These are phyloP conservation scores for Phyllosticta ampelicida DNA, from an alignment of 2,329 filamentous ascomycete genomes.

Conservation along the genomic window DNA sequence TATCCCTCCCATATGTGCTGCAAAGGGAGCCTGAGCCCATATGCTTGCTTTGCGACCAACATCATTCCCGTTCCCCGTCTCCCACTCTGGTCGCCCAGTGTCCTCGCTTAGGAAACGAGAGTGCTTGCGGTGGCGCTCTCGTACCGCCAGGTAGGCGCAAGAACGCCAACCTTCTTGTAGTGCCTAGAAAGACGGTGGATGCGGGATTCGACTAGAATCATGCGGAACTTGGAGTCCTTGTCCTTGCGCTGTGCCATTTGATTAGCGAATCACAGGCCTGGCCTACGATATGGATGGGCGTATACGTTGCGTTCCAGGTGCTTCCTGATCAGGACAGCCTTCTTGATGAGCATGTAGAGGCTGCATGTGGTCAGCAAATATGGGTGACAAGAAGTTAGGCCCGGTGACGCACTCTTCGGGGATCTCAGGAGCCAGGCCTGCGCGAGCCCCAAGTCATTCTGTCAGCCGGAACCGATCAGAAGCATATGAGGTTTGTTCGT, in stretches of 20 bases:
- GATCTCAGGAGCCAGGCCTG: conserved; percentile 95
- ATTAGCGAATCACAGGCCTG: background rate
- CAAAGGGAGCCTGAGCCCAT: background rate
- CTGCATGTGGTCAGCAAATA: background rate
- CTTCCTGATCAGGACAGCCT: conserved; percentile 98
- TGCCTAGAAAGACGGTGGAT: conserved; percentile 99
- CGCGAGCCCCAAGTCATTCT: conserved; percentile 24
- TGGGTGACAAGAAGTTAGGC: conserved; percentile 43
- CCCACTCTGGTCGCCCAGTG: background rate
- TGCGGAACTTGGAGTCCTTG: conserved; percentile 99
- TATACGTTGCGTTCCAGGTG: conserved; percentile 90
- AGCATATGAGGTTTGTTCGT: conserved; percentile 25
- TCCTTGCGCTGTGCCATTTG: conserved; percentile 65
- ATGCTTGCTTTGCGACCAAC: background rate
- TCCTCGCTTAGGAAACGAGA: conserved; percentile 70
- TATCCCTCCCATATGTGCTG: no score
- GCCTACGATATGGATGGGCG: background rate
- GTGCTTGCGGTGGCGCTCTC: conserved; percentile 95
- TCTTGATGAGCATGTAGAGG: background rate
- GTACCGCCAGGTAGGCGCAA: conserved; percentile 95
- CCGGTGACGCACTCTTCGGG: conserved; percentile 94
- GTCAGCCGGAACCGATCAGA: conserved; percentile 35
- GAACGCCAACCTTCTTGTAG: conserved; percentile 90
- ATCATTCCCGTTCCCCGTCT: background rate
- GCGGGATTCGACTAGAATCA: conserved; percentile 99